Conservation (phyloP, 768 basidiomycete species). For the Lentinula guzmanii region DNA sequence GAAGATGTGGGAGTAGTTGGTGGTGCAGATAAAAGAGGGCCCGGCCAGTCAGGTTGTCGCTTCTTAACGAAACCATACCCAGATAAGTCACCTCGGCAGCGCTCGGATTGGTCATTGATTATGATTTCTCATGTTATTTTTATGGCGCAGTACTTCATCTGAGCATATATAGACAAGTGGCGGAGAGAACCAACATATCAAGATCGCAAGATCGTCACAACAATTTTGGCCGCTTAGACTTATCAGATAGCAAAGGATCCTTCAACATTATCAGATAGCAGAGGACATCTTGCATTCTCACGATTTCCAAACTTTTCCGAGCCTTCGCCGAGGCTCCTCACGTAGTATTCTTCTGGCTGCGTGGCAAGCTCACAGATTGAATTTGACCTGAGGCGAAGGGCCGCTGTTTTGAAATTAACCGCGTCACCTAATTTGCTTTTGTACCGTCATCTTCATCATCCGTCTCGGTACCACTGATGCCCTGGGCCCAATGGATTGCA, state of each 20-base stretch:
- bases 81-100: background rate
- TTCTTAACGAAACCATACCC: background rate
- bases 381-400: no score
- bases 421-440: background rate
- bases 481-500: background rate
- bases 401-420: background rate
- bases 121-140: background rate
- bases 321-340: background rate
- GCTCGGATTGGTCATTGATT: background rate
- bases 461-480: background rate
- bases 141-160: background rate
- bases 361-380: no score
- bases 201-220: background rate
- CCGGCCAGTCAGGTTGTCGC: background rate
- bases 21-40: background rate
- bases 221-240: background rate
- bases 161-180: background rate
- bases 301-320: background rate
- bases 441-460: background rate
- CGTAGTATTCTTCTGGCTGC: background rate
- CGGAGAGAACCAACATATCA: background rate
- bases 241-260: background rate
- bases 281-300: background rate
- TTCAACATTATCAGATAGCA: slow-evolving; percentile 1
- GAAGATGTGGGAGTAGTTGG: background rate